phyloP scores from a whole-genome alignment of 331 rosid genomes.

The Prunus yedoensis region DNA sequence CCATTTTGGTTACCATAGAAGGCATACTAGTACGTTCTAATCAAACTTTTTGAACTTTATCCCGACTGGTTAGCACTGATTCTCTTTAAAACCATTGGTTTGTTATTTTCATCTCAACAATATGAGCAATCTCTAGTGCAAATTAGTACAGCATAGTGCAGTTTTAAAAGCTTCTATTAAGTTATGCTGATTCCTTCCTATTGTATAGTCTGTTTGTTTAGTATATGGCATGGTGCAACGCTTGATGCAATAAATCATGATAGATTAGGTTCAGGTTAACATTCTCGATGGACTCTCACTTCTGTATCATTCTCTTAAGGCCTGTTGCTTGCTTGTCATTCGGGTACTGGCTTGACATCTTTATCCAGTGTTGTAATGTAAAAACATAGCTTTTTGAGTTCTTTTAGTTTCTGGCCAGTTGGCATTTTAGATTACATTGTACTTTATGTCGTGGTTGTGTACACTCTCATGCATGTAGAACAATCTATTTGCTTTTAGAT shows the following conservation, averaged over 20 bases:
- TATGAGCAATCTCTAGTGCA: neutral
- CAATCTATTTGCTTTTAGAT: slow-evolving; percentile 13
- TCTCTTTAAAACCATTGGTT: neutral
- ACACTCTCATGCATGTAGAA: slow-evolving; percentile 1
- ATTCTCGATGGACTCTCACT: slow-evolving; percentile 3
- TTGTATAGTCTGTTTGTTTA: neutral
- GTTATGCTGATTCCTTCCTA: slow-evolving; percentile 7
- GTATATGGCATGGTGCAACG: neutral
- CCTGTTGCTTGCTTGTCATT: neutral
- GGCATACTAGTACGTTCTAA: neutral
- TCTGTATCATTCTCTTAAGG: neutral
- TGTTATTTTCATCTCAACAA: neutral
- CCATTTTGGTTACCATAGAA: neutral
- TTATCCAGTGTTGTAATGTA: neutral
- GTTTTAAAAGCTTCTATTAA: neutral
- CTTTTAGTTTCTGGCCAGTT: neutral
- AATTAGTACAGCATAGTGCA: neutral
- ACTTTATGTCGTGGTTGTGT: neutral
- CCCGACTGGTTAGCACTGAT: neutral
- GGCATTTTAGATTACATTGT: neutral
- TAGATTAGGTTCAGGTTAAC: neutral
- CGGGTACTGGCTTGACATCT: neutral
- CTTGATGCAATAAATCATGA: neutral
- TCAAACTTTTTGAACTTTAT: neutral
- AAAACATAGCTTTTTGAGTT: neutral